Conservation (phyloP, 768 basidiomycete genomes). For the Cyathus striatus region DNA sequence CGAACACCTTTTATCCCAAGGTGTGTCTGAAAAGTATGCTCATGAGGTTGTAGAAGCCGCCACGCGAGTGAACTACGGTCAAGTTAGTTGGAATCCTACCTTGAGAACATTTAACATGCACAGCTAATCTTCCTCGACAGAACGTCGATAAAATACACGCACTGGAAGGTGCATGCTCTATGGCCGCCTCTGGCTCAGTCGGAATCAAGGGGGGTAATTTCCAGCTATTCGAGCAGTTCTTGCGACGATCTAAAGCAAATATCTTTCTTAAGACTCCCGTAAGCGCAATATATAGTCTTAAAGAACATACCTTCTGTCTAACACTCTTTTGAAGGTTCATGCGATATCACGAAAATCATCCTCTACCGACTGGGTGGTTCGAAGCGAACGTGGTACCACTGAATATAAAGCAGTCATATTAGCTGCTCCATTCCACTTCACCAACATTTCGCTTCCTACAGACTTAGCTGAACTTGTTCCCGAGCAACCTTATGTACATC, state of each 20-base stretch:
- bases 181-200: slow-evolving; percentile 67
- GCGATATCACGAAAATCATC: slow-evolving; percentile 41
- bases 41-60: slow-evolving; percentile 76
- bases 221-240: slow-evolving; percentile 79
- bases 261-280: slow-evolving; percentile 71
- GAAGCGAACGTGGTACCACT: slow-evolving; percentile 37
- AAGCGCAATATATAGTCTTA: slow-evolving; percentile 5
- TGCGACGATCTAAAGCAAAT: slow-evolving; percentile 63
- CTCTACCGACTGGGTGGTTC: slow-evolving; percentile 48
- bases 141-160: slow-evolving; percentile 72
- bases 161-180: slow-evolving; percentile 62
- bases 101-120: slow-evolving; percentile 2
- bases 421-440: slow-evolving; percentile 79
- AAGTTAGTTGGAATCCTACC: slow-evolving; percentile 32
- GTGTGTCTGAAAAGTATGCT: slow-evolving; percentile 54
- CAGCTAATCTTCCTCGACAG: slow-evolving; percentile 21
- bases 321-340: slow-evolving; percentile 35
- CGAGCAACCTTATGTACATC: slow-evolving; percentile 69
- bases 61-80: slow-evolving; percentile 82
- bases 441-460: slow-evolving; percentile 48
- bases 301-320: slow-evolving; percentile 2
- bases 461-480: slow-evolving; percentile 51
- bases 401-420: slow-evolving; percentile 76
- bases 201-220: slow-evolving; percentile 78
- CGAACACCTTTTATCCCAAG: slow-evolving; percentile 51